Evolutionary conservation across 1,139 yeast genomes (phyloP), one percentile per base, ranked within the genome.

Genomic region (Magnusiomyces fungicola): DNA sequence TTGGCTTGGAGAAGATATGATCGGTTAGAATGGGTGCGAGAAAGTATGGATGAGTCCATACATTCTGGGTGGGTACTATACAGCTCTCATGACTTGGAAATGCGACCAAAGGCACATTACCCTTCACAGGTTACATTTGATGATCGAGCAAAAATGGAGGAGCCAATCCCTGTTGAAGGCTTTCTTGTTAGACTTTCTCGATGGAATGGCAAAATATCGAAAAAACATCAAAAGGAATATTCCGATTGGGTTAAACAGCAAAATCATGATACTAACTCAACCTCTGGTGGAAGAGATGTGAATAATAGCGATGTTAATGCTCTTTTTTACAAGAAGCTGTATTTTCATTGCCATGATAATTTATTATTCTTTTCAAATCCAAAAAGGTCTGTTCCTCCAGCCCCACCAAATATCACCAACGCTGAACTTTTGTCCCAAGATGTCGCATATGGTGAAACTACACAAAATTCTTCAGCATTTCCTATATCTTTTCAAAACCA

Each of bases 151-250:
- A 49, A 37, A 23, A 44, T 62, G 50, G 54, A 58, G 1, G 92
- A 84, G 58, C 95, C 95, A 0, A 54, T 65, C 0, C 81, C 94
- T 0, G 64, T 86, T 7, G 95, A 87, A 65, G 96, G 97, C 0
- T 87, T 84, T 61, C 64, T 88, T 14, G 70, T 78, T 1, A 72
- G 84, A 46, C 63, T 84, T 39, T 72, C 84, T 0, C 73, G 78
- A 44, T 72, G 76, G 56, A 59, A 65, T 4, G 90, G 89, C n/a
- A 52, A 51, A 4, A 48, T 53, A 9, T 53, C 56, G 29, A 42
- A 41, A 14, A 37, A 45, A 2, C 50, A 0, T 60, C 67, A 39
- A 66, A 69, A 47, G 53, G 66, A 32, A 5, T 32, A 32, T 18
- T 5, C 5, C 6, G 6, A 32, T 5, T 32, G 36, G 36, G 16